Percentiles rank a stretch among this genome's conserved stretches.
These are phyloP conservation scores for Heterobasidion occidentale DNA, from an alignment of 1,284 basidiomycete species.

Conservation along the genomic window DNA sequence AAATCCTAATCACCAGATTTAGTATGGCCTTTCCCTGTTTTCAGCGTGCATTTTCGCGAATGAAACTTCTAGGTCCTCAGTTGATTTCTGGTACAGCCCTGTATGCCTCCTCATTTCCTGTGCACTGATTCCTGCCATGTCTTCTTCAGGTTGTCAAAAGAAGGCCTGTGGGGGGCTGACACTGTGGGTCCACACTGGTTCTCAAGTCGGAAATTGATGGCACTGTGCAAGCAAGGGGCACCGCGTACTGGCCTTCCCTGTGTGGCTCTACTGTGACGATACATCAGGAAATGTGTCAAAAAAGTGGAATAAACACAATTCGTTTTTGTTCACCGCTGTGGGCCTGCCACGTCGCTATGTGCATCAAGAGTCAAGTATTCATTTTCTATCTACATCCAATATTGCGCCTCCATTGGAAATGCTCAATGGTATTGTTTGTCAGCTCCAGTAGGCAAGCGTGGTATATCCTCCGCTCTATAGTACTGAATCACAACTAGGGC, in stretches of 20 bases:
- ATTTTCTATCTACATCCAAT: neutral
- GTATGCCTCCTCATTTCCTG: neutral
- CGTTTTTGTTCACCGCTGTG: constrained; percentile 22
- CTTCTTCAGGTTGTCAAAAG: neutral
- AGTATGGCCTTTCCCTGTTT: neutral
- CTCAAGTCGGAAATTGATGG: constrained; percentile 11
- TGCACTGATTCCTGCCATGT: neutral
- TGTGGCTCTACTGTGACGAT: constrained; percentile 36
- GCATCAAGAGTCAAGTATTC: constrained; percentile 17
- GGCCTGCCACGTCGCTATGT: constrained; percentile 14
- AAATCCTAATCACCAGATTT: neutral
- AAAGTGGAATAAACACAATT: constrained; percentile 34
- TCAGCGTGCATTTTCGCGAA: neutral
- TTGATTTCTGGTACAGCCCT: too few species aligned
- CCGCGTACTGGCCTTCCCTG: constrained; percentile 17
- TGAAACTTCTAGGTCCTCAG: neutral
- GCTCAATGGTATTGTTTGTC: neutral
- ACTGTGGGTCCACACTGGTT: neutral
- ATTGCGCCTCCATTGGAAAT: neutral
- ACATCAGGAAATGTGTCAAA: constrained; percentile 35
- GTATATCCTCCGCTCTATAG: neutral
- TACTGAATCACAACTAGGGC: constrained; percentile 10
- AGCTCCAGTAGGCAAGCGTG: neutral
- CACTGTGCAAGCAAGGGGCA: constrained; percentile 8
- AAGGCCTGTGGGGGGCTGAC: neutral